Evolutionary conservation across 1,284 basidiomycete genomes (phyloP).

Genomic region (Hortiboletus rubellus): DNA sequence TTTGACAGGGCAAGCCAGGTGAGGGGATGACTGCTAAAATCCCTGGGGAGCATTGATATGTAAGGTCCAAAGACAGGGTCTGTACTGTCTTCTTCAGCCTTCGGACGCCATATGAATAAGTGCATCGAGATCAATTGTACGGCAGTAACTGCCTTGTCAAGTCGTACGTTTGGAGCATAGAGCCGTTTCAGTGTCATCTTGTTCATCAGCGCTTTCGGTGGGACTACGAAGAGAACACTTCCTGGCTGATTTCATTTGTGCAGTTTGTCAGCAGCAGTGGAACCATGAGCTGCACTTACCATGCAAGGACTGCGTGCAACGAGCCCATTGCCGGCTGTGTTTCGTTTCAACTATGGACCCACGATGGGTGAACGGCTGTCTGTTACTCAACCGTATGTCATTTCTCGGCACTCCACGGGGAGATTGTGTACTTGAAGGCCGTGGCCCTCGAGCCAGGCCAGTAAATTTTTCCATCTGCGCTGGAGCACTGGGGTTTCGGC

Average conservation of each 20-base stretch:
- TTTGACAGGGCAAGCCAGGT: conserved; percentile 56
- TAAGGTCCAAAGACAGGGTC: conserved; percentile 75
- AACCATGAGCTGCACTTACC: conserved; percentile 34
- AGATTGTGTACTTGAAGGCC: conserved; percentile 50
- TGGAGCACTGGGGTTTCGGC: conserved; percentile 1
- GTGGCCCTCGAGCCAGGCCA: conserved; percentile 56
- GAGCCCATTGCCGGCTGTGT: conserved; percentile 68
- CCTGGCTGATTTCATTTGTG: conserved; percentile 43
- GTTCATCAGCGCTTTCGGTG: conserved; percentile 70
- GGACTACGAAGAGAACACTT: conserved; percentile 64
- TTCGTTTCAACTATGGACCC: conserved; percentile 3
- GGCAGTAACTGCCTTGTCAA: conserved; percentile 46
- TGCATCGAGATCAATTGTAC: conserved; percentile 63
- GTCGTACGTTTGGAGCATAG: conserved; percentile 43
- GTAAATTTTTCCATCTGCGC: conserved; percentile 48
- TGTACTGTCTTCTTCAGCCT: conserved; percentile 38
- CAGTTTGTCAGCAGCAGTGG: neutral
- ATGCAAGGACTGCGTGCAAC: conserved; percentile 52
- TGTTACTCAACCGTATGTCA: conserved; percentile 39
- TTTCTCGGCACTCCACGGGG: conserved; percentile 46
- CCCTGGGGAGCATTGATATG: conserved; percentile 67
- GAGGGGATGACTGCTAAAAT: conserved; percentile 75
- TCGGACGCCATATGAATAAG: conserved; percentile 54
- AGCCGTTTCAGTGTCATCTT: conserved; percentile 56
- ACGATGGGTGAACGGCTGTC: neutral